These are phyloP conservation scores for Acanthamoeba sp. DNA, from an alignment of 208 protist genomes.

Conservation along the genomic window DNA sequence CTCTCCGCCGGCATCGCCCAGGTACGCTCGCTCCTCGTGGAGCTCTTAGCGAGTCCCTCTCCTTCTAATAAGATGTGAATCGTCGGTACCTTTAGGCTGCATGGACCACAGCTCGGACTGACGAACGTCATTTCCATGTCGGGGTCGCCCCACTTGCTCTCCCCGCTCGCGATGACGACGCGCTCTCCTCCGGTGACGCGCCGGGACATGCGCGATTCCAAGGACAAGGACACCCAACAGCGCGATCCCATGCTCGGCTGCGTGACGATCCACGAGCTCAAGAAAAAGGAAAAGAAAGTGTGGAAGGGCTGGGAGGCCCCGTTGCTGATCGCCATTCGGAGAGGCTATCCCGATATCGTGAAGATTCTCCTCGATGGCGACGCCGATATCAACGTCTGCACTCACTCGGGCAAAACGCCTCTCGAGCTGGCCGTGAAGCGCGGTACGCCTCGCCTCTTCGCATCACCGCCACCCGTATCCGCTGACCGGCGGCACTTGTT, in stretches of 20 bases:
- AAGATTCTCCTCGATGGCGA: slow-evolving; percentile 62
- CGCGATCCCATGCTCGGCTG: slow-evolving; percentile 49
- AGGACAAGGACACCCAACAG: slow-evolving; percentile 28
- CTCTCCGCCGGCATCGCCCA: slow-evolving; percentile 27
- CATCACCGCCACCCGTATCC: no score
- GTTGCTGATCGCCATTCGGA: slow-evolving; percentile 65
- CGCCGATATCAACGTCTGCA: slow-evolving; percentile 14
- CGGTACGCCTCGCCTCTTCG: no score
- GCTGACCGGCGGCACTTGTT: not conserved
- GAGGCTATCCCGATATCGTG: slow-evolving; percentile 66
- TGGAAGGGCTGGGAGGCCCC: slow-evolving; percentile 71
- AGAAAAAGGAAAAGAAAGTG: slow-evolving; percentile 66
- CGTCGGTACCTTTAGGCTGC: not conserved
- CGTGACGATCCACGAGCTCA: slow-evolving; percentile 55
- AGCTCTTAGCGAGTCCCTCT: no score
- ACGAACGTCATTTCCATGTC: not conserved
- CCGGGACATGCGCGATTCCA: slow-evolving; percentile 31
- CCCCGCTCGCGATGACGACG: not conserved
- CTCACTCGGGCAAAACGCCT: slow-evolving; percentile 65
- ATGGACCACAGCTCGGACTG: not conserved
- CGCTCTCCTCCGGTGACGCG: not conserved
- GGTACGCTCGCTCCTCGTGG: no score
- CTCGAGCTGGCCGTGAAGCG: slow-evolving; percentile 72
- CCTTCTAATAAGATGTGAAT: no score
- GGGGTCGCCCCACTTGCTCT: not conserved